Percentiles rank a stretch among this genome's conserved stretches.
These are phyloP conservation scores for Berberis thunbergii DNA, from an alignment of 164 flowering plant genomes.

Conservation along the genomic window DNA sequence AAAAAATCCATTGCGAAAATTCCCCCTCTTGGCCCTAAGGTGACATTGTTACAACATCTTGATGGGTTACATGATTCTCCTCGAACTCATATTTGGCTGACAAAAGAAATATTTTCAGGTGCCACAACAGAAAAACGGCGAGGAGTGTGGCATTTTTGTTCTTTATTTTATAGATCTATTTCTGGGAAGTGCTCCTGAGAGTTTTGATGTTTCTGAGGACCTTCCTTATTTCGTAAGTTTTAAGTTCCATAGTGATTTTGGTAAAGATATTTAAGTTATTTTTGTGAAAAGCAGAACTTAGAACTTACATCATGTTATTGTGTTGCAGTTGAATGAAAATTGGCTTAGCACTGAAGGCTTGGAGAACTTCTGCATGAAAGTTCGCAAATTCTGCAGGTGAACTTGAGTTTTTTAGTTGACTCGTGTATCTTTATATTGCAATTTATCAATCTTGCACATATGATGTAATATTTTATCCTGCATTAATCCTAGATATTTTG, in stretches of 20 bases:
- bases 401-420: too few species aligned
- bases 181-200: conserved; percentile 50
- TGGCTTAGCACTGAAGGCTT: conserved; percentile 12
- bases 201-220: conserved; percentile 35
- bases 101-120: conserved; percentile 34
- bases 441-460: too few species aligned
- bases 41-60: conserved; percentile 5
- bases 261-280: neutral
- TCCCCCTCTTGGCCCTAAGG: conserved; percentile 75
- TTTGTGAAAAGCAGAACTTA: neutral
- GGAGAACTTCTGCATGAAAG: conserved; percentile 6
- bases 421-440: too few species aligned
- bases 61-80: neutral
- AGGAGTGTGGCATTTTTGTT: conserved; percentile 65
- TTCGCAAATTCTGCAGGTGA: neutral
- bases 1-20: conserved; percentile 27
- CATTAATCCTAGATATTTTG: too few species aligned
- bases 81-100: neutral
- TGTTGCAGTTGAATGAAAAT: conserved; percentile 7
- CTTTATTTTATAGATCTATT: conserved; percentile 56
- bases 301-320: neutral
- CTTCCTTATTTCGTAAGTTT: conserved; percentile 62
- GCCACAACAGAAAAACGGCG: conserved; percentile 57
- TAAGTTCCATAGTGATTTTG: neutral
- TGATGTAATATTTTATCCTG: too few species aligned